Base-by-base conservation (phyloP, 2,329 filamentous ascomycete species). In the Fusarium beomiforme region DNA sequence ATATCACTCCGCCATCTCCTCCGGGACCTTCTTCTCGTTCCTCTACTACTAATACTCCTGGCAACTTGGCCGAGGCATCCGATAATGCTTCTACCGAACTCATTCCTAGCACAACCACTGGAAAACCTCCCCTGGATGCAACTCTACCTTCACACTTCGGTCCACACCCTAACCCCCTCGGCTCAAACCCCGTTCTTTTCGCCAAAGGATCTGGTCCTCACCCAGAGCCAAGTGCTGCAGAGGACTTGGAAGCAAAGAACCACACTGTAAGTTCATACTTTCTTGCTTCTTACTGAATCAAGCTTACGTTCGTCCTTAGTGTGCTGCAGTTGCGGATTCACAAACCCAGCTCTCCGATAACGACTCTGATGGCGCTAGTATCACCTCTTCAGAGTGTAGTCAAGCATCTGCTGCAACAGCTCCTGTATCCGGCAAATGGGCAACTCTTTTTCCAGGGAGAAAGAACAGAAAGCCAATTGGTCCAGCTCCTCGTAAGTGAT, bases 401-500 rank as follows among this genome's bases (percentile, higher is more conserved):
- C 57, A 60, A 14, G 60, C 21, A 23, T 47, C 53, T 26, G n/a
- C 46, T 19, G 29, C 63, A n/a, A 37, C 55, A 14, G 31, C 34
- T 19, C 41, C 55, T 8, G 37, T 37, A 10, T 16, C 24, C 12
- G 44, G 39, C 6, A 46, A 24, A 4, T 37, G 44, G 31, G 42
- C 23, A 42, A 59, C 34, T 9, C 16, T 33, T 19, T 58, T 56
- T 9, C 50, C 31, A 10, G 16, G 41, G 11, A 23, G 37, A 7
- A 49, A 19, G 36, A 37, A 50, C 21, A 31, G 10, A 23, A 46
- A 49, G 23, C 33, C 46, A 11, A 21, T n/a, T 6, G 26, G 23
- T 17, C 49, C 37, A 9, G 46, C 54, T n/a, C 39, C 49, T 21
- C 33, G 69, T 71, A 57, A 69, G 64, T 23, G 9, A 3, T 19